Conservation (phyloP, 192 early-diverging fungal species). For the Jimgerdemannia flammicorona region DNA sequence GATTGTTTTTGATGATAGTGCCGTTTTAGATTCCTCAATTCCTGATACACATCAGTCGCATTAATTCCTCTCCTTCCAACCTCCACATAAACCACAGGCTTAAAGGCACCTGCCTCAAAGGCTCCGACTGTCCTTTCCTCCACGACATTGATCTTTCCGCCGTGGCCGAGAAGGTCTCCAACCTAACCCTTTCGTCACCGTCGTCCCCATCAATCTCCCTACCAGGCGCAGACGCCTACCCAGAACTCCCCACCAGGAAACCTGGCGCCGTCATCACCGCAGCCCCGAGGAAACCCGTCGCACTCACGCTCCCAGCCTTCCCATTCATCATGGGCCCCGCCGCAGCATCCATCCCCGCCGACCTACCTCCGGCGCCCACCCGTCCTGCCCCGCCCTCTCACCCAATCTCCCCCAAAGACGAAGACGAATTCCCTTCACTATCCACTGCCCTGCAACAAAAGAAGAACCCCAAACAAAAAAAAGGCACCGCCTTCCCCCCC, state of each 20-base stretch:
- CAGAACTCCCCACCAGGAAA: not conserved
- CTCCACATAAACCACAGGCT: constrained; percentile 27
- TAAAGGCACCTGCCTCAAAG: constrained; percentile 48
- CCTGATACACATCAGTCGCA: not conserved
- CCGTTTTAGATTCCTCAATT: not conserved
- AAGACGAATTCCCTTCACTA: not conserved
- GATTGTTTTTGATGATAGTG: too few species aligned
- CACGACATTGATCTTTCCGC: constrained; percentile 36
- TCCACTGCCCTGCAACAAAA: not conserved
- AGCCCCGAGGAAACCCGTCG: constrained; percentile 1
- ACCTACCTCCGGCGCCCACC: constrained; percentile 6
- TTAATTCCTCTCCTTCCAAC: not conserved
- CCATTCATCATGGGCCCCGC: constrained; percentile 19
- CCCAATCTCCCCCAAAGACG: not conserved
- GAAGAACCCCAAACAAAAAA: not conserved
- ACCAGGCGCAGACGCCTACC: not conserved
- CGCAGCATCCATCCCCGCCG: constrained; percentile 29
- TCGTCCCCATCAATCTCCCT: not conserved
- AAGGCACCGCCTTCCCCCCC: not conserved
- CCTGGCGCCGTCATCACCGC: not conserved
- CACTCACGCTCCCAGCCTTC: constrained; percentile 8
- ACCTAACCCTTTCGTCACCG: not conserved
- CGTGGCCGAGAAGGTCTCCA: constrained; percentile 26
- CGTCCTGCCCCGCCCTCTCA: constrained; percentile 4
- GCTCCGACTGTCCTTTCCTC: constrained; percentile 47